These are phyloP conservation scores for Bertia moriformis DNA, from an alignment of 2,329 filamentous ascomycete species.

Conservation along the genomic window DNA sequence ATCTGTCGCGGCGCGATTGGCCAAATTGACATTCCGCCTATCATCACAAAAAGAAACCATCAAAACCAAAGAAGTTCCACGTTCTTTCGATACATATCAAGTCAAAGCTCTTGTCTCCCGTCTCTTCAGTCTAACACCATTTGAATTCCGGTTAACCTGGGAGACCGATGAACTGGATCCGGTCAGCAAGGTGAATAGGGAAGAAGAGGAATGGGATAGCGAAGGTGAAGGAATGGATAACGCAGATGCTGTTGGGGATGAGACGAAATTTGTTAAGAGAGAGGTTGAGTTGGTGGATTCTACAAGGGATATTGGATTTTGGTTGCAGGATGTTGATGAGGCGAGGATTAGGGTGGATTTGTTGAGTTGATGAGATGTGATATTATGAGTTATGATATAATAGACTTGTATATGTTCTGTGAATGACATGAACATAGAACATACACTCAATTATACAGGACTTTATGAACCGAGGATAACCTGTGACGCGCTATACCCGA, in stretches of 20 bases:
- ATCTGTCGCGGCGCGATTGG: slow-evolving; percentile 40
- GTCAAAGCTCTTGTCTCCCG: slow-evolving; percentile 37
- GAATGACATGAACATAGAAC: too few relatives aligned
- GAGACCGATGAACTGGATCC: slow-evolving; percentile 48
- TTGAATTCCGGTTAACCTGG: slow-evolving; percentile 35
- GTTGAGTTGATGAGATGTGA: too few relatives aligned
- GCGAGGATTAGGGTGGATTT: slow-evolving; percentile 33
- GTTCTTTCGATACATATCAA: slow-evolving; percentile 36
- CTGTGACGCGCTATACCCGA: too few relatives aligned
- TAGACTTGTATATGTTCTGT: too few relatives aligned
- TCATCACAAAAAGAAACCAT: slow-evolving; percentile 2
- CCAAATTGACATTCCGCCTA: slow-evolving; percentile 27
- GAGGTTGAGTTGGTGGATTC: slow-evolving; percentile 41
- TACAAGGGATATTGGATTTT: slow-evolving; percentile 38
- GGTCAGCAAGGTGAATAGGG: slow-evolving; percentile 18
- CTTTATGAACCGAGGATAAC: too few relatives aligned
- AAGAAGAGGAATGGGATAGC: slow-evolving; percentile 13
- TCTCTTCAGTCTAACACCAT: slow-evolving; percentile 28
- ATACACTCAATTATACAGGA: too few relatives aligned
- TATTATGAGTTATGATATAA: too few relatives aligned
- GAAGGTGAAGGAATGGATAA: slow-evolving; percentile 2
- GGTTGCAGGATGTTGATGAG: slow-evolving; percentile 30
- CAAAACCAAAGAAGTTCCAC: slow-evolving; percentile 28
- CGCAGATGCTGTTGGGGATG: slow-evolving; percentile 1
- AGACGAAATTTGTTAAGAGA: slow-evolving; percentile 26